Evolutionary conservation across 495 filamentous ascomycete genomes (phyloP), one percentile per base, ranked within the genome.

Genomic region (Aspergillus ellipticus): DNA sequence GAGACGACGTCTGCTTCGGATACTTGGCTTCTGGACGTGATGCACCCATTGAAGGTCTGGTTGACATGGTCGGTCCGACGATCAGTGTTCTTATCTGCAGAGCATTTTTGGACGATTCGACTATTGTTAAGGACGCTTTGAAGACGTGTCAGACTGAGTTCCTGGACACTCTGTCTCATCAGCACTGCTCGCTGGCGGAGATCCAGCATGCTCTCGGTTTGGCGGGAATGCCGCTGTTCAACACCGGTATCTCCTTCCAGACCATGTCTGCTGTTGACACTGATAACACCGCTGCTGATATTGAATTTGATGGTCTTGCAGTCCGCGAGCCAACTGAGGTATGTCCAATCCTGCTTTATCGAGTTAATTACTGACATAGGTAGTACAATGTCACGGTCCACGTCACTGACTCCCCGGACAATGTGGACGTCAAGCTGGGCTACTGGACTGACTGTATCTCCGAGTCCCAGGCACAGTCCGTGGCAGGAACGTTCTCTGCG

Each of bases 221-320:
- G 19, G 29, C 50, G 9, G 56, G 53, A 2, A 50, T 46, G 15
- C 15, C 42, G 16, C 42, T 58, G 3, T 58, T 58, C 16, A 58
- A 58, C 21, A 58, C 56, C 10, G 53, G 49, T 9, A 53, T 58
- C 33, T 41, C 53, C 17, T 58, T 53, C 35, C 52, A 58, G 24
- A 43, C 49, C 9, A 53, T 42, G 10, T n/a, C 56, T 3, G 29
- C 24, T 3, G n/a, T 21, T 20, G 20, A 22, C 10, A 5, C 20
- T 8, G 31, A 49, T 3, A 37, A 49, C 0, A 39, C 31, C 6
- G n/a, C 35, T 13, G 35, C 35, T 13, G 35, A 39, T n/a, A n/a
- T 39, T 5, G 35, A 39, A 13, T 39, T 39, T 39, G 35, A 39
- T 4, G 35, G 35, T 39, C 35, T 39, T 4, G 35, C n/a, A 8